Evolutionary conservation across 2,329 filamentous ascomycete genomes (phyloP).

Genomic region (Aspergillus sp.): DNA sequence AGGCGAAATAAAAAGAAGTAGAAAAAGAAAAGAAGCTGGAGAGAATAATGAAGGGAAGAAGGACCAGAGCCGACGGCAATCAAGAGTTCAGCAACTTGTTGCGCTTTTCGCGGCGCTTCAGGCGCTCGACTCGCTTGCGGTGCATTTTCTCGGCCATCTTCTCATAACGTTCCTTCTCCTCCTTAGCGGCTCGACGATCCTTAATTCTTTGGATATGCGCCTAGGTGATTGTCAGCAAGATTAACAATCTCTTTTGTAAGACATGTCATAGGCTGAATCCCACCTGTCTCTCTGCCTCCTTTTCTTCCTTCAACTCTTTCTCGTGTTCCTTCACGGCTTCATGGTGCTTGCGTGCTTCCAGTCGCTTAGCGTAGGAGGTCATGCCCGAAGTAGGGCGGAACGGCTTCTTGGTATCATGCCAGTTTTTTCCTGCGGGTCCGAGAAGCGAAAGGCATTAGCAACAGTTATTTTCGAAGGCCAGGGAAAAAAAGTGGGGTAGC

Average conservation of each 20-base stretch:
- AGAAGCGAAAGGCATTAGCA: conserved; percentile 22
- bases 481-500: conserved; percentile 18
- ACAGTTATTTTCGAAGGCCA: conserved; percentile 2
- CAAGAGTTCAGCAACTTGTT: conserved; percentile 56
- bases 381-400: conserved; percentile 81
- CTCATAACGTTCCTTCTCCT: conserved; percentile 88
- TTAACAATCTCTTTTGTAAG: neutral
- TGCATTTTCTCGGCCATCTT: conserved; percentile 98
- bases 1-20: neutral
- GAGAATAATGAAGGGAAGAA: conserved; percentile 2
- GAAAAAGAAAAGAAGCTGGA: neutral
- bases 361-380: conserved; percentile 75
- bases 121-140: conserved; percentile 84
- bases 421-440: conserved; percentile 76
- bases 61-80: conserved; percentile 16
- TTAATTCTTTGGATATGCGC: conserved; percentile 76
- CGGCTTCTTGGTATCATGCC: conserved; percentile 79
- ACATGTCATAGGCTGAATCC: neutral
- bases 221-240: conserved; percentile 47
- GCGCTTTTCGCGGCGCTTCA: conserved; percentile 95
- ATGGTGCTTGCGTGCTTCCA: conserved; percentile 67
- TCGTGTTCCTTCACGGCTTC: conserved; percentile 87
- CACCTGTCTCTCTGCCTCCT: conserved; percentile 84
- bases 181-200: conserved; percentile 83
- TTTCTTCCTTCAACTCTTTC: conserved; percentile 94